Conservation (phyloP, 176 grass and related monocot species). For the Aegilops sharonensis region DNA sequence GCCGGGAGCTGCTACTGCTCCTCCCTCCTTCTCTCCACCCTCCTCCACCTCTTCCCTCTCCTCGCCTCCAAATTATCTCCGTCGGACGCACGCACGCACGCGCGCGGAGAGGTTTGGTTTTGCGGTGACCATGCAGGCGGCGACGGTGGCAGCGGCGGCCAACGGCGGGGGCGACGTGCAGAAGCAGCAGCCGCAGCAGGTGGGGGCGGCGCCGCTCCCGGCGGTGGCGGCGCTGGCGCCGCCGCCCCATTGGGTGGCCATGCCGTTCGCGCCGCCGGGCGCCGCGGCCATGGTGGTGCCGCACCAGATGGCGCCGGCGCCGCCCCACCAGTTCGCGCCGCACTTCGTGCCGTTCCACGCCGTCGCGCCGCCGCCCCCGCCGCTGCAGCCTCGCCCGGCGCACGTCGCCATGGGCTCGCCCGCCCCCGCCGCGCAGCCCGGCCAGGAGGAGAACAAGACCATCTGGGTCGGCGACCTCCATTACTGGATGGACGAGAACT, state of each 20-base stretch:
- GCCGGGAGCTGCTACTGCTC: slow-evolving; percentile 41
- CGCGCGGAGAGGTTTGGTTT: neutral
- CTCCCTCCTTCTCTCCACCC: too few species aligned
- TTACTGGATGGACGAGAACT: slow-evolving; percentile 99
- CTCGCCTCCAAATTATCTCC: slow-evolving; percentile 37
- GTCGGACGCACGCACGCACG: neutral
- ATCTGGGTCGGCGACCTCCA: slow-evolving; percentile 99
- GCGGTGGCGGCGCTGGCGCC: slow-evolving; percentile 19
- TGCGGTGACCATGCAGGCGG: slow-evolving; percentile 62
- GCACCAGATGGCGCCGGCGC: slow-evolving; percentile 71
- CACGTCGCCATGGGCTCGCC: slow-evolving; percentile 30
- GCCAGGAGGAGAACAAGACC: slow-evolving; percentile 91
- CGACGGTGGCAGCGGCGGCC: slow-evolving; percentile 32
- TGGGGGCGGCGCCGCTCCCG: slow-evolving; percentile 31
- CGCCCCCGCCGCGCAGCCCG: slow-evolving; percentile 33
- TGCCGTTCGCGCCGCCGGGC: slow-evolving; percentile 56
- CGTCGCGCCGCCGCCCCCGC: slow-evolving; percentile 38
- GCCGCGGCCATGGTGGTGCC: slow-evolving; percentile 77
- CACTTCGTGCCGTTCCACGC: slow-evolving; percentile 82
- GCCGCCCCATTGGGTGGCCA: slow-evolving; percentile 56
- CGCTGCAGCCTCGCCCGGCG: neutral
- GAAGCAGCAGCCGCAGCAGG: slow-evolving; percentile 48
- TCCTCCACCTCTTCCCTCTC: slow-evolving; percentile 3
- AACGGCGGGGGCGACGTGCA: slow-evolving; percentile 44
- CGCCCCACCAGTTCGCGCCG: slow-evolving; percentile 76